Evolutionary conservation across 768 basidiomycete genomes (phyloP).

Genomic region (Tulasnella sp.): DNA sequence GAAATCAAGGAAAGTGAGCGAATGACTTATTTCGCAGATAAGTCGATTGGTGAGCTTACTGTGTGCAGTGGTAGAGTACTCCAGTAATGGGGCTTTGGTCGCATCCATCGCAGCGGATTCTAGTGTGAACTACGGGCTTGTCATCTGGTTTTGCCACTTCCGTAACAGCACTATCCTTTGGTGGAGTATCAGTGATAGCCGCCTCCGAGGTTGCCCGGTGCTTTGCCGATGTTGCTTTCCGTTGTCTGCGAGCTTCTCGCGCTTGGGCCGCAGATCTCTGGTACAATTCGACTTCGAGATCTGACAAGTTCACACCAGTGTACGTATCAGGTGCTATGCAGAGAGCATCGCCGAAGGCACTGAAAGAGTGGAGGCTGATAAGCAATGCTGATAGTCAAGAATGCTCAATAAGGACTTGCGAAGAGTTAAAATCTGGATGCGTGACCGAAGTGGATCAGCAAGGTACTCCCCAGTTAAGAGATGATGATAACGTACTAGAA

Average conservation of each 20-base stretch:
- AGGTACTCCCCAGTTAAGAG: background rate
- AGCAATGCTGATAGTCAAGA: background rate
- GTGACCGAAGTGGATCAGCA: background rate
- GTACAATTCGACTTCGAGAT: background rate
- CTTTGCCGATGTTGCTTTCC: no score
- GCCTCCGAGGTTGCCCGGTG: no score
- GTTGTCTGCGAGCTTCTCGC: background rate
- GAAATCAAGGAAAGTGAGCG: background rate
- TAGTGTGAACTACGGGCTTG: background rate
- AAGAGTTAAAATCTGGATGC: background rate
- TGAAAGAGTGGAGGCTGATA: background rate
- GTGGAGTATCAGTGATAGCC: background rate
- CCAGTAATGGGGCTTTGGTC: conserved; percentile 5
- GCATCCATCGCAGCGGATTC: conserved; percentile 14
- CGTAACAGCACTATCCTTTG: background rate
- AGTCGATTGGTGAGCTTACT: no score
- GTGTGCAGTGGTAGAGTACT: conserved; percentile 13
- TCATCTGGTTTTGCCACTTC: background rate
- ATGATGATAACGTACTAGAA: background rate
- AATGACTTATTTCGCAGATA: no score
- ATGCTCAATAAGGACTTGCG: background rate
- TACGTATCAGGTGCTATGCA: background rate
- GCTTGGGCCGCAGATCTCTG: background rate
- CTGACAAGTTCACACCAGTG: background rate
- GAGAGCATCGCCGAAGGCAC: background rate